Conservation (phyloP, 2,329 filamentous ascomycete species). For the Zymoseptoria crescenta region DNA sequence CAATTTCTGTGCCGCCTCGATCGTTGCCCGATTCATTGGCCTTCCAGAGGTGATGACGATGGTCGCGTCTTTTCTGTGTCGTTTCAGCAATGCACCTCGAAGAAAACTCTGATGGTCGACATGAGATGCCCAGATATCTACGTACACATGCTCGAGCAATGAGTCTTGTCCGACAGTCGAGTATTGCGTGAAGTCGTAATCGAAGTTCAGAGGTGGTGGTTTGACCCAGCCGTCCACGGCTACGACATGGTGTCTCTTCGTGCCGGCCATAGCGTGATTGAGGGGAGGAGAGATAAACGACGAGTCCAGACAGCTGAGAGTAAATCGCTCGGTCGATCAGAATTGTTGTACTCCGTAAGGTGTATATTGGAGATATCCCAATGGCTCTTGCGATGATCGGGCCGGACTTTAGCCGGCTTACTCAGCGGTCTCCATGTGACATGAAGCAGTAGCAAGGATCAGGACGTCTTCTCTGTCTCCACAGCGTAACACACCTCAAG, state of each 20-base stretch:
- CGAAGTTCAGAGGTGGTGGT: conserved; percentile 36
- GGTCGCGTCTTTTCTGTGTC: conserved; percentile 39
- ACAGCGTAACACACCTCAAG: background rate
- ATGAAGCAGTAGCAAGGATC: background rate
- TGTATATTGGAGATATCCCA: too few relatives aligned
- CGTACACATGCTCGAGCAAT: conserved; percentile 1
- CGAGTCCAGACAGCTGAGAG: background rate
- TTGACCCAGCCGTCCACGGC: conserved; percentile 40
- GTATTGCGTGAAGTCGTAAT: conserved; percentile 37
- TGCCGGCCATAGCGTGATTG: background rate
- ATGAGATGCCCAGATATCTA: conserved; percentile 20
- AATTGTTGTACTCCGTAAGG: background rate
- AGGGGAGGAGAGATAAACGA: background rate
- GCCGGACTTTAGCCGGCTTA: background rate
- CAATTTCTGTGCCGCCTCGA: conserved; percentile 37
- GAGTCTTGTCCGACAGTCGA: conserved; percentile 5
- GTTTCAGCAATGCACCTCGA: conserved; percentile 12
- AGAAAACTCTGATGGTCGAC: conserved; percentile 14
- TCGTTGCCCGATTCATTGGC: conserved; percentile 35
- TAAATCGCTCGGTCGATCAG: background rate
- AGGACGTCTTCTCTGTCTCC: background rate
- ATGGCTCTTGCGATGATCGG: background rate
- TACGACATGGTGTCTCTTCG: conserved; percentile 38
- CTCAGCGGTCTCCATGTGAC: background rate
- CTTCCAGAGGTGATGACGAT: conserved; percentile 39